Evolutionary conservation across 2,329 filamentous ascomycete species (phyloP), one percentile per base, ranked within the genome.

Genomic region (Rutstroemia sp.): DNA sequence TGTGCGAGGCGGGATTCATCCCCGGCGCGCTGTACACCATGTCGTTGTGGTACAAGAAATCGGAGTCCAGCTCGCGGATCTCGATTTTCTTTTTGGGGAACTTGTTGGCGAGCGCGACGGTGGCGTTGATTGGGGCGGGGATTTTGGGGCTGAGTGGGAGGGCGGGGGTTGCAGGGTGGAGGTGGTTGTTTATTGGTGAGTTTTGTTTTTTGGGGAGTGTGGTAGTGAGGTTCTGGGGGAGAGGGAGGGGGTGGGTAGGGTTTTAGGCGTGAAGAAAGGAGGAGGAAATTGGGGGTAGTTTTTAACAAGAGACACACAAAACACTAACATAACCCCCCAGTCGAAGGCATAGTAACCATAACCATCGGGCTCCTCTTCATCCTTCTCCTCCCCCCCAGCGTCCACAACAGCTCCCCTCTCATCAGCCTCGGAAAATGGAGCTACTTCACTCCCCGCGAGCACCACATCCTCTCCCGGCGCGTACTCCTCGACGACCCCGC

Each of bases 1-100:
- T 75, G 3, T 66, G 79, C 23, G 77, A 80, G 61, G 72, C 76
- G 23, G 77, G 77, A 1, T 79, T 81, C 59, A 75, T 76, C 3
- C 79, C 79, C 0, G 79, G 77, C 19, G 75, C 79, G 2, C 65
- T 81, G 12, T 73, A 76, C 38, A 71, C 80, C 41, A 70, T 83
- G n/a, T 78, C 74, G 1, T 79, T 75, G 1, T 82, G 79, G 78
- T 82, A 82, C 64, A 80, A 78, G 65, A 74, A 72, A 34, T 38
- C 27, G 16, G 37, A 30, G 25, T 27, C 27, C n/a, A 16, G 10
- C 19, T 21, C 14, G 12, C 53, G 56, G 55, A 9, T 82, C 80
- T 62, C 73, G 79, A 1, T 81, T 82, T 59, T 77, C 75, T 30
- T 71, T 82, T n/a, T 83, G 79, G 66, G 80, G 79, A 62, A 79